A percentile compares a stretch with the other conserved stretches of the same genome.
Evolutionary conservation across 129 eudicot genomes (phyloP).

Genomic region (Logfia minima): DNA sequence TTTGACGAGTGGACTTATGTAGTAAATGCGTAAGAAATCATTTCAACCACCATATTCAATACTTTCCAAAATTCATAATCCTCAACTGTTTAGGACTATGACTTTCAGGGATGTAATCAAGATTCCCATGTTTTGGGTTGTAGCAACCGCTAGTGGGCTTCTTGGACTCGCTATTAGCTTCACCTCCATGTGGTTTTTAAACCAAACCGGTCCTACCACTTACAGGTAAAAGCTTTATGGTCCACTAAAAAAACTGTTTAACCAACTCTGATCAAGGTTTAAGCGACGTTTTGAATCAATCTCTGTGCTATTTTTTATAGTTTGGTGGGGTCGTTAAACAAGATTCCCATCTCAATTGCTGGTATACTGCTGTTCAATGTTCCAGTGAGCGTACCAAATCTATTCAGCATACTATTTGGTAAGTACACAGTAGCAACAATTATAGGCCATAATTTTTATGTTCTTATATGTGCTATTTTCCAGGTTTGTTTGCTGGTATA

Average conservation of each 20-base stretch:
- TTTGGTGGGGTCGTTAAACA: conserved; percentile 75
- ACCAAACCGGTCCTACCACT: conserved; percentile 80
- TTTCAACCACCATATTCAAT: conserved; percentile 4
- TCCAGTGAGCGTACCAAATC: conserved; percentile 60
- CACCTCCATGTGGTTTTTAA: conserved; percentile 81
- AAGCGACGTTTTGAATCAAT: not conserved
- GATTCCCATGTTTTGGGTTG: conserved; percentile 78
- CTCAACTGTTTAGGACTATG: conserved; percentile 11
- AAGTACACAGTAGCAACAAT: conserved; percentile 21
- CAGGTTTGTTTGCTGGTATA: conserved; percentile 84
- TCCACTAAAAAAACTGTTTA: conserved; percentile 10
- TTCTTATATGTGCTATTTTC: conserved; percentile 6
- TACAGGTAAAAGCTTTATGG: conserved; percentile 54
- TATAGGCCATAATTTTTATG: conserved; percentile 2
- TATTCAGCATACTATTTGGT: conserved; percentile 81
- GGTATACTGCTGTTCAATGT: conserved; percentile 75
- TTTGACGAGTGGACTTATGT: conserved; percentile 75
- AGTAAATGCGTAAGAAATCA: conserved; percentile 48
- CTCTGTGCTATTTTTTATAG: conserved; percentile 34
- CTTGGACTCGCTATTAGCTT: conserved; percentile 83
- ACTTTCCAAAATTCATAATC: not conserved
- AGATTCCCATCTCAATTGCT: conserved; percentile 81
- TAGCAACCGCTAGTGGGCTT: conserved; percentile 71
- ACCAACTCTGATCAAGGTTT: conserved; percentile 5
- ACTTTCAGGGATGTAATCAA: conserved; percentile 55